phyloP scores from a whole-genome alignment of 2,329 filamentous ascomycete genomes.

The Stemphylium vesicarium region DNA sequence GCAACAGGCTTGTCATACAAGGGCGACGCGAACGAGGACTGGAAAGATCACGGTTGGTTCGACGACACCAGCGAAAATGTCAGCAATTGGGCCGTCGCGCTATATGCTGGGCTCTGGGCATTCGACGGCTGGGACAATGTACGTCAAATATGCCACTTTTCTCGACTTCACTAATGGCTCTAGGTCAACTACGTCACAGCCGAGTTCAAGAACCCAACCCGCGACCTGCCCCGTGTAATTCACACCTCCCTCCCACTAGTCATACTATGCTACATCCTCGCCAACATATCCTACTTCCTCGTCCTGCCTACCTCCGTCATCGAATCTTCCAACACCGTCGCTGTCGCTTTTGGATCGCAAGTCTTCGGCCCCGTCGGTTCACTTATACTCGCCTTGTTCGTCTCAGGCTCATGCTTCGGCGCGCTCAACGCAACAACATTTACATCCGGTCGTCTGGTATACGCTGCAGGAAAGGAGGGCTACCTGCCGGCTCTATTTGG shows the following conservation, averaged over 20 bases:
- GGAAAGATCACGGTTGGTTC: conserved; percentile 90
- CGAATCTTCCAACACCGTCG: conserved; percentile 91
- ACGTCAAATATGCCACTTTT: conserved; percentile 44
- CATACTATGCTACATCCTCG: conserved; percentile 86
- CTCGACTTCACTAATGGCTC: conserved; percentile 22
- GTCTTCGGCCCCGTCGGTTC: conserved; percentile 87
- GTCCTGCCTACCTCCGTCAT: conserved; percentile 83
- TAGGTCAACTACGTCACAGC: conserved; percentile 97
- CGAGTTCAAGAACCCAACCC: conserved; percentile 89
- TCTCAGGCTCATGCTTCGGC: conserved; percentile 90
- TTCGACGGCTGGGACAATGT: conserved; percentile 99
- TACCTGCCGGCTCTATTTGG: conserved; percentile 87
- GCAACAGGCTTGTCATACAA: conserved; percentile 80
- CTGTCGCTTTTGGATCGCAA: conserved; percentile 87
- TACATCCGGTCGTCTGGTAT: conserved; percentile 88
- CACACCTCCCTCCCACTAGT: conserved; percentile 96
- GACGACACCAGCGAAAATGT: conserved; percentile 79
- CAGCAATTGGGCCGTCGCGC: conserved; percentile 87
- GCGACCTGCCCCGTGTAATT: conserved; percentile 91
- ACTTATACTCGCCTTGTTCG: conserved; percentile 83
- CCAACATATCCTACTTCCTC: conserved; percentile 92
- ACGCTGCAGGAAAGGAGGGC: conserved; percentile 92
- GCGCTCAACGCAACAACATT: conserved; percentile 94
- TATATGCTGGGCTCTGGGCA: conserved; percentile 96
- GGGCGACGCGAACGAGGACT: conserved; percentile 77